These are phyloP conservation scores for Cladosporium sp. DNA, from an alignment of 2,329 filamentous ascomycete genomes.

Conservation along the genomic window DNA sequence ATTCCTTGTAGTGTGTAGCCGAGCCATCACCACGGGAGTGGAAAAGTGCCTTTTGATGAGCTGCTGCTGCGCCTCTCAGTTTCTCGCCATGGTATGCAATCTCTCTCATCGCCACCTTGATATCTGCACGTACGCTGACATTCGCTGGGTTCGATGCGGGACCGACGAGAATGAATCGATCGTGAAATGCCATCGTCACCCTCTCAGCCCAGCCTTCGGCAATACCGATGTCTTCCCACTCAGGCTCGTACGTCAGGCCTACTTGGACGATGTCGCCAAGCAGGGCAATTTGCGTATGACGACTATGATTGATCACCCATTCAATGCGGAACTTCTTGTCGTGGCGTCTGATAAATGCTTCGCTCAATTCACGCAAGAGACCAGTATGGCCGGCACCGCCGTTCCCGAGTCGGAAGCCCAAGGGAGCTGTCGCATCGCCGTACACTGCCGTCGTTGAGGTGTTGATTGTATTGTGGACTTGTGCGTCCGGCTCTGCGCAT, in stretches of 20 bases:
- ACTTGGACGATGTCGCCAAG: neutral
- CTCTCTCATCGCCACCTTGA: neutral
- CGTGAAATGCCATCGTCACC: neutral
- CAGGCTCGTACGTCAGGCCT: neutral
- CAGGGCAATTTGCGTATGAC: neutral
- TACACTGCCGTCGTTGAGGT: neutral
- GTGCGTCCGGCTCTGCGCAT: neutral
- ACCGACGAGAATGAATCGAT: neutral
- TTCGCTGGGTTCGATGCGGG: neutral
- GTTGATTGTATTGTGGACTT: neutral
- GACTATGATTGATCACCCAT: neutral
- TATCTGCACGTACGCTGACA: neutral
- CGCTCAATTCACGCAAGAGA: neutral
- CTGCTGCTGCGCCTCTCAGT: neutral
- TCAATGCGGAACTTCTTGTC: neutral
- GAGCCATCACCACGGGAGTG: neutral
- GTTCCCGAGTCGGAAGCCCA: neutral
- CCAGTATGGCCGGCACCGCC: neutral
- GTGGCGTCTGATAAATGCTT: neutral
- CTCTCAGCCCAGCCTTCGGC: neutral
- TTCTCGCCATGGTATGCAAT: neutral
- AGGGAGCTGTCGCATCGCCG: neutral
- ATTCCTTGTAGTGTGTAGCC: neutral
- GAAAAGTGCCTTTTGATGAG: neutral
- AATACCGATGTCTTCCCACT: neutral